phyloP scores from a whole-genome alignment of 345 rosid genomes.

The Microcos paniculata region DNA sequence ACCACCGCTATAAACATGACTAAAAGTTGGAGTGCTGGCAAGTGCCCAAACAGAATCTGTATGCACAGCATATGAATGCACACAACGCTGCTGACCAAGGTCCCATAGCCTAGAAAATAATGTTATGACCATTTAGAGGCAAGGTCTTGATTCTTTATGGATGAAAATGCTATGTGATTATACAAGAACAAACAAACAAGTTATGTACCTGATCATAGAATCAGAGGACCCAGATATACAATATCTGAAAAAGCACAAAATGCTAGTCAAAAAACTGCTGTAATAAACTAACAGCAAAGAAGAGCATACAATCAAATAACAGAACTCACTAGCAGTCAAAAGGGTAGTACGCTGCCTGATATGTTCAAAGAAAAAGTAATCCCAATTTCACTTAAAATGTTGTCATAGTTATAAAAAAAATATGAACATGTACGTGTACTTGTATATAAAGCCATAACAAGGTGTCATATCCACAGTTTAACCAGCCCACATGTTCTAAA shows the following conservation, averaged over 20 bases:
- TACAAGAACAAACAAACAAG: constrained; percentile 18
- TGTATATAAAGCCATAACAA: background rate
- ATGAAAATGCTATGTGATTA: constrained; percentile 11
- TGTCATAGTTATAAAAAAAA: background rate
- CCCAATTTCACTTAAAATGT: background rate
- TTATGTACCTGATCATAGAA: constrained; percentile 90
- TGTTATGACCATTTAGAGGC: constrained; percentile 28
- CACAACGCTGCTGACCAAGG: constrained; percentile 98
- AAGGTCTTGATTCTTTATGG: constrained; percentile 14
- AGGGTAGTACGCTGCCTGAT: background rate
- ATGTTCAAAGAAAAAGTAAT: background rate
- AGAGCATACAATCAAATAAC: background rate
- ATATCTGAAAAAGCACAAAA: constrained; percentile 55
- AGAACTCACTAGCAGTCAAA: background rate
- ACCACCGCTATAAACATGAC: constrained; percentile 98
- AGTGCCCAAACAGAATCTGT: constrained; percentile 99
- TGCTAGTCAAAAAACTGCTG: background rate
- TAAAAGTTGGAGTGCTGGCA: constrained; percentile 91
- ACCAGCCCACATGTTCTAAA: background rate
- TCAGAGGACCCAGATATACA: constrained; percentile 99
- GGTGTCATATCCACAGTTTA: background rate
- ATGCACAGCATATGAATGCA: constrained; percentile 99
- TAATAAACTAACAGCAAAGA: background rate
- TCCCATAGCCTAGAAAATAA: constrained; percentile 80
- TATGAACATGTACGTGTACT: background rate